These are phyloP conservation scores for Bremia lactucae DNA, from an alignment of 352 stramenopile genomes.

Conservation along the genomic window DNA sequence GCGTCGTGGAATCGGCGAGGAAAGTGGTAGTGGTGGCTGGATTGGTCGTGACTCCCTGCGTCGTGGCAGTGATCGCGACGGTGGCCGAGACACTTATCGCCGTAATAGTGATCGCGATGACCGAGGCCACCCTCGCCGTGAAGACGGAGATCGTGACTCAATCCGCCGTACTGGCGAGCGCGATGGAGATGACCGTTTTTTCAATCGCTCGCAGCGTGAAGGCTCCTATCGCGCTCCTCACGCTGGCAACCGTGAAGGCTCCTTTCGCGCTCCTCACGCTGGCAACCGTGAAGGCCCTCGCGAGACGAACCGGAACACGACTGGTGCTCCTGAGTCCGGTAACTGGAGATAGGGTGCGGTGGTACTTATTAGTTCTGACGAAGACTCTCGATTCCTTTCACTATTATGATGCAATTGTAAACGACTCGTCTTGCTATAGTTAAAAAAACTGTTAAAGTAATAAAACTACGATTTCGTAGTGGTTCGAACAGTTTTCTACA, in stretches of 20 bases:
- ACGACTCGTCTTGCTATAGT: too few relatives aligned
- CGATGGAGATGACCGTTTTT: slow-evolving; percentile 39
- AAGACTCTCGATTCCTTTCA: too few relatives aligned
- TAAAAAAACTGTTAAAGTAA: too few relatives aligned
- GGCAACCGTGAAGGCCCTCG: slow-evolving; percentile 23
- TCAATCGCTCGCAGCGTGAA: slow-evolving; percentile 31
- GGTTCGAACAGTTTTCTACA: too few relatives aligned
- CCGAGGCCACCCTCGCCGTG: slow-evolving; percentile 6
- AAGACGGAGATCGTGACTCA: slow-evolving; percentile 10
- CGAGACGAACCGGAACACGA: too few relatives aligned
- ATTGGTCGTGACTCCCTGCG: slow-evolving; percentile 18
- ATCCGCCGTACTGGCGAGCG: slow-evolving; percentile 16
- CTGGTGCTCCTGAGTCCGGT: slow-evolving; percentile 46
- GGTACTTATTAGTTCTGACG: too few relatives aligned
- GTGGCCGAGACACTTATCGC: slow-evolving; percentile 10
- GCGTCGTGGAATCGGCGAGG: slow-evolving; percentile 14
- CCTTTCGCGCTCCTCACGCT: slow-evolving; percentile 29
- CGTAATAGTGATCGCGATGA: slow-evolving; percentile 23
- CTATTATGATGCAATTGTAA: too few relatives aligned
- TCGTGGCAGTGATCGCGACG: slow-evolving; percentile 20
- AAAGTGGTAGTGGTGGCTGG: slow-evolving; percentile 14
- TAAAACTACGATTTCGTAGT: too few relatives aligned
- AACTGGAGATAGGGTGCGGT: slow-evolving; percentile 59
- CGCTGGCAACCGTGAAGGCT: slow-evolving; percentile 21
- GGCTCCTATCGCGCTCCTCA: slow-evolving; percentile 46